Evolutionary conservation across 352 stramenopile genomes (phyloP), one percentile per base, ranked within the genome.

Genomic region (Phytopythium vexans): DNA sequence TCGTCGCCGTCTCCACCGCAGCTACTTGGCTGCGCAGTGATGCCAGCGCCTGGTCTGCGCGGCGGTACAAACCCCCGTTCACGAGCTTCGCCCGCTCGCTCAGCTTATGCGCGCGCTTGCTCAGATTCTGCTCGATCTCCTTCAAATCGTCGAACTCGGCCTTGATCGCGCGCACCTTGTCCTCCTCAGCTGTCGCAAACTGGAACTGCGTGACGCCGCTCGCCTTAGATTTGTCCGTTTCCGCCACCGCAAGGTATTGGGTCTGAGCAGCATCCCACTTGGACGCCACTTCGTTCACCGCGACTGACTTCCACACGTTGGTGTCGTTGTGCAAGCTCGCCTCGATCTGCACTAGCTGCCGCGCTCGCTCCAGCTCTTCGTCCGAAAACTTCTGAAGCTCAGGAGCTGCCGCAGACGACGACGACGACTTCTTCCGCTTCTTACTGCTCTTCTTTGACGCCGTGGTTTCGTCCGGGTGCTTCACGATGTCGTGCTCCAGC

Each of bases 321-420:
- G 60, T 46, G 8, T 46, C 37, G 6, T 62, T 55, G 47, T 64
- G 50, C 34, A 93, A 48, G 64, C 74, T 90, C 35, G 78, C 79
- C 56, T 94, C 85, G 44, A 94, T 79, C n/a, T 82, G 59, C 27
- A 94, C 68, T 70, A 92, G 84, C 61, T 90, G 88, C 31, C 70
- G 69, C 8, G 82, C 85, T 4, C 70, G 64, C 44, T 82, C 70
- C 38, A 94, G 64, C 10, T 83, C 72, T n/a, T 62, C 74, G 41
- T 94, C 82, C 1, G 74, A 67, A 42, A 92, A 88, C 35, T 70
- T 41, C 6, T 72, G 32, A 1, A 90, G 56, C 4, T 37, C 44
- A 2, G 72, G 64, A 3, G 66, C 56, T 16, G 53, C 56, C 34
- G 40, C 54, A 8, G 56, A 56, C 6, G 68, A 45, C 8, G 49